Conservation (phyloP, 2,329 filamentous ascomycete species). For the Paracoccidioides brasiliensis region DNA sequence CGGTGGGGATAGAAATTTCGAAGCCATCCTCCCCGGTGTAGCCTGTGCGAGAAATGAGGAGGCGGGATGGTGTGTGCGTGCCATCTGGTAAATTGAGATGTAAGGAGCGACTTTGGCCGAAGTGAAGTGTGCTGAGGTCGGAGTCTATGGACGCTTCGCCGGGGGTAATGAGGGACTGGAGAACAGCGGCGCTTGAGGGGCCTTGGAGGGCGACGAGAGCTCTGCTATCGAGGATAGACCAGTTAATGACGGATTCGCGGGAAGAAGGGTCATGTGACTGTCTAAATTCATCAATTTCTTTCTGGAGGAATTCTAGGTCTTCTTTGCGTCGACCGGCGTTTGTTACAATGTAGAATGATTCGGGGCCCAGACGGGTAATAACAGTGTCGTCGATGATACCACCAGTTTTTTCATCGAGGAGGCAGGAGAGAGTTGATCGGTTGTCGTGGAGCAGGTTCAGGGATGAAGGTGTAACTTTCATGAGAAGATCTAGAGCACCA, state of each 20-base stretch:
- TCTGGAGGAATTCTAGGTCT: constrained; percentile 62
- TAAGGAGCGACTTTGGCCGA: constrained; percentile 60
- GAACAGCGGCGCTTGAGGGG: constrained; percentile 57
- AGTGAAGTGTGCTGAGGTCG: constrained; percentile 59
- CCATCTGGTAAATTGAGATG: constrained; percentile 48
- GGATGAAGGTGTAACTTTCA: constrained; percentile 68
- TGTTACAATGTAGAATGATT: constrained; percentile 83
- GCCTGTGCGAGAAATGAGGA: constrained; percentile 75
- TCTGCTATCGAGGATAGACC: constrained; percentile 57
- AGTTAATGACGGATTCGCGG: constrained; percentile 43
- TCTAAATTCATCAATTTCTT: constrained; percentile 52
- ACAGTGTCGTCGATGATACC: constrained; percentile 94
- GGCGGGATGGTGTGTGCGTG: constrained; percentile 36
- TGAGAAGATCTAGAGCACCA: constrained; percentile 66
- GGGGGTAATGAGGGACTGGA: constrained; percentile 48
- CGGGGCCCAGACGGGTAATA: constrained; percentile 62
- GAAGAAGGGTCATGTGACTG: constrained; percentile 36
- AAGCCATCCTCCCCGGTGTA: constrained; percentile 99
- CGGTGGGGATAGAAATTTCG: constrained; percentile 72
- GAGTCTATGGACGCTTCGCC: constrained; percentile 29
- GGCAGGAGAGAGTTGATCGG: constrained; percentile 68
- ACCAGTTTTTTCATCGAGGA: constrained; percentile 66
- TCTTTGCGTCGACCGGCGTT: constrained; percentile 89
- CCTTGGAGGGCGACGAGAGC: constrained; percentile 86
- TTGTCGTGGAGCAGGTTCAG: constrained; percentile 51